Evolutionary conservation across 83 land plant genomes (phyloP).

Genomic region (Picea mariana): DNA sequence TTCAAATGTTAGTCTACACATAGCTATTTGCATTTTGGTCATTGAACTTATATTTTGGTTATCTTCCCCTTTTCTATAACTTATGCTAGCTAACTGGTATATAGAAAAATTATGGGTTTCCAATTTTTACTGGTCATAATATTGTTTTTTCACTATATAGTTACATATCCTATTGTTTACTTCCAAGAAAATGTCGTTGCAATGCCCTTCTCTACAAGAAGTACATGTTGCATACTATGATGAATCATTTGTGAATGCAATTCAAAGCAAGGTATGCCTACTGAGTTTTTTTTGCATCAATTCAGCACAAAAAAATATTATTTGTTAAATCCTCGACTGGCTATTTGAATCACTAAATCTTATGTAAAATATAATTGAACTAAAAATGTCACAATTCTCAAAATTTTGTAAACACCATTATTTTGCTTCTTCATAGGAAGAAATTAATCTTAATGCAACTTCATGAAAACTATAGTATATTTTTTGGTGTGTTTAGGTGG

Average conservation of each 20-base stretch:
- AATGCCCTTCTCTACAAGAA: slow-evolving; percentile 53
- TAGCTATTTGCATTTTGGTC: neutral
- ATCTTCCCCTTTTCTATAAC: neutral
- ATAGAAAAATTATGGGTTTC: neutral
- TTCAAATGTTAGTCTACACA: neutral
- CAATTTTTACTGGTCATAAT: neutral
- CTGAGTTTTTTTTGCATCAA: neutral
- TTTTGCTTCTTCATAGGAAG: neutral
- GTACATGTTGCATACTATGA: slow-evolving; percentile 59
- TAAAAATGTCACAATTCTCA: neutral
- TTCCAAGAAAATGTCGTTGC: slow-evolving; percentile 55
- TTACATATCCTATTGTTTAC: neutral
- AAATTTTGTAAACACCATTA: neutral
- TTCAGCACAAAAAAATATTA: neutral
- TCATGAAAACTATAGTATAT: neutral
- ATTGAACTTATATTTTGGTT: neutral
- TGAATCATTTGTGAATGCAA: slow-evolving; percentile 33
- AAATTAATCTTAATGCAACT: neutral
- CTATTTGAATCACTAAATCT: neutral
- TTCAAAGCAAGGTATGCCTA: slow-evolving; percentile 47
- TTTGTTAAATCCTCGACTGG: neutral
- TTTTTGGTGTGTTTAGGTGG: neutral
- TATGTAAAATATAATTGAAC: neutral
- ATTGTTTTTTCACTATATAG: neutral
- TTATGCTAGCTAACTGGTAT: neutral